A percentile compares a stretch with the other conserved stretches of the same genome.
These are phyloP conservation scores for Hyphodiscus sp. DNA, from an alignment of 2,329 filamentous ascomycete genomes.

Conservation along the genomic window DNA sequence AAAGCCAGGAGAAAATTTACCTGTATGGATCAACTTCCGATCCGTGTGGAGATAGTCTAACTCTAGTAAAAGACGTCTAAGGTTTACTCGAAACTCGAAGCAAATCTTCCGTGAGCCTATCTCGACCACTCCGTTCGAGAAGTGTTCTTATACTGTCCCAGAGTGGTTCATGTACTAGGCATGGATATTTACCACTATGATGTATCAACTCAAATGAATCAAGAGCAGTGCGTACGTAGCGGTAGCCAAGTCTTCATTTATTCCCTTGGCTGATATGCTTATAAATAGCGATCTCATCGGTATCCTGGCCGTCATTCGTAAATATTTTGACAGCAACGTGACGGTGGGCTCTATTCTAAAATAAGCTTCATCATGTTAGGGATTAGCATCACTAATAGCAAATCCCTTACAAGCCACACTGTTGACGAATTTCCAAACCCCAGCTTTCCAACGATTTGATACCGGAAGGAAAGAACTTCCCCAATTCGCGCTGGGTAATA, in stretches of 20 bases:
- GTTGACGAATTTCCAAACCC: constrained; percentile 16
- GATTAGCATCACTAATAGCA: constrained; percentile 5
- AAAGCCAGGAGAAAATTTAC: constrained; percentile 25
- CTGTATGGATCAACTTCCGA: constrained; percentile 39
- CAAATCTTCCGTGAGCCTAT: constrained; percentile 27
- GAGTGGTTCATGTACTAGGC: constrained; percentile 35
- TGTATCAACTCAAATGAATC: constrained; percentile 32
- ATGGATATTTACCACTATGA: constrained; percentile 30
- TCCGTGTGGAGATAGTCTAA: constrained; percentile 40
- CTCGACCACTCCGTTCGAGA: constrained; percentile 34
- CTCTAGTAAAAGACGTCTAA: constrained; percentile 36
- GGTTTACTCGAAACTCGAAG: constrained; percentile 23
- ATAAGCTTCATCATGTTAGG: constrained; percentile 6
- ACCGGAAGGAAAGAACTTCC: constrained; percentile 11
- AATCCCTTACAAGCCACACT: constrained; percentile 8
- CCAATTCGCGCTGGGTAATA: constrained; percentile 14
- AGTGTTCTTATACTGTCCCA: constrained; percentile 37
- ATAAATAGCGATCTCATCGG: constrained; percentile 28
- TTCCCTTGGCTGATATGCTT: too few relatives aligned
- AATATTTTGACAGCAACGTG: constrained; percentile 15
- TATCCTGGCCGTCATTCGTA: constrained; percentile 6
- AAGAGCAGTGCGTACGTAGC: too few relatives aligned
- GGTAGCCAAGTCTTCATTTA: too few relatives aligned
- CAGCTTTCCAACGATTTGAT: constrained; percentile 15
- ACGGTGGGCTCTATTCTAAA: constrained; percentile 8